phyloP scores from a whole-genome alignment of 1,284 basidiomycete genomes.

The Rhodofomes roseus region DNA sequence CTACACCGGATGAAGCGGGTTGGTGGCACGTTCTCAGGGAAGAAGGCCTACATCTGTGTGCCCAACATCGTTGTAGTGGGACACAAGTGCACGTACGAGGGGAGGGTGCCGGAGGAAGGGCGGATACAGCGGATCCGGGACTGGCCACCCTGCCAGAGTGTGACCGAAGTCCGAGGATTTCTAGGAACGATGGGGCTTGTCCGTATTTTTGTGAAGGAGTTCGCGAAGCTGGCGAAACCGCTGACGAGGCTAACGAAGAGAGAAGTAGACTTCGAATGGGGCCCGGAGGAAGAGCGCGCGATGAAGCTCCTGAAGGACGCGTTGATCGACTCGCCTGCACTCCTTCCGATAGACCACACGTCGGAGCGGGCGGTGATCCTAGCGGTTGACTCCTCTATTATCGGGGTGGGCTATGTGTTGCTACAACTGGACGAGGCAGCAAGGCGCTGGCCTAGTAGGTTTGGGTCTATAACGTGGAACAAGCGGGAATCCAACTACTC shows the following conservation, averaged over 20 bases:
- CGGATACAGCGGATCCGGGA: constrained; percentile 20
- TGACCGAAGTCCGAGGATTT: constrained; percentile 14
- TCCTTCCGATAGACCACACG: constrained; percentile 47
- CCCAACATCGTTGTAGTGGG: constrained; percentile 23
- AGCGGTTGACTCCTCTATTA: constrained; percentile 30
- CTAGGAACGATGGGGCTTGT: constrained; percentile 13
- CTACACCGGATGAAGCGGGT: constrained; percentile 25
- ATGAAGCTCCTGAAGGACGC: constrained; percentile 22
- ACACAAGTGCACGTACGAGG: constrained; percentile 23
- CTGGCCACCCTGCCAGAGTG: constrained; percentile 12
- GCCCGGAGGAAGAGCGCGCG: constrained; percentile 12
- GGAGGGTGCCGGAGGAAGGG: constrained; percentile 19
- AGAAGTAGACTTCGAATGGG: constrained; percentile 16
- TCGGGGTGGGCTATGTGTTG: constrained; percentile 30
- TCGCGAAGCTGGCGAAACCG: neutral
- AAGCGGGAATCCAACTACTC: constrained; percentile 33
- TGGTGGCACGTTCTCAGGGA: constrained; percentile 20
- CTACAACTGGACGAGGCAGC: constrained; percentile 21
- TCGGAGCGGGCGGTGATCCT: constrained; percentile 31
- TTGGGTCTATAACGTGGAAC: constrained; percentile 33
- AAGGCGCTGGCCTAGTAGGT: constrained; percentile 3
- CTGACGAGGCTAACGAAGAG: constrained; percentile 14
- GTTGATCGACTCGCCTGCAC: constrained; percentile 13
- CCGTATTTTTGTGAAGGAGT: constrained; percentile 15
- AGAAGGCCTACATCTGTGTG: constrained; percentile 14